Percentiles rank a stretch among this genome's conserved stretches.
Conservation (phyloP, 192 early-diverging fungal species). For the Mycoemilia scoparia region DNA sequence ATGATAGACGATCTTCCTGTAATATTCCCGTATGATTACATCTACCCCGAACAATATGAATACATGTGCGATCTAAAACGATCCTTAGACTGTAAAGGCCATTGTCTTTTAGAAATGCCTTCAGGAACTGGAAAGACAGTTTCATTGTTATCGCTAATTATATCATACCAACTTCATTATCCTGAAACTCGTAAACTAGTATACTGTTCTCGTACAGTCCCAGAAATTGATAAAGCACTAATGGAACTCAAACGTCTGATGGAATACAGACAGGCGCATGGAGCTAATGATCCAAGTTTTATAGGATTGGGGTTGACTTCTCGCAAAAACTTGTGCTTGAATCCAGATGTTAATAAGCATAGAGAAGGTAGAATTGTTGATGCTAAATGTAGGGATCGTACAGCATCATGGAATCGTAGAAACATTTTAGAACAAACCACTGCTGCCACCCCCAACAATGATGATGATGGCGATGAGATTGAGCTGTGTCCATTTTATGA, state of each 20-base stretch:
- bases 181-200: constrained; percentile 88
- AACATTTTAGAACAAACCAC: no score
- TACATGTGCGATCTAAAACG: constrained; percentile 95
- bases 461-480: constrained; percentile 16
- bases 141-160: constrained; percentile 82
- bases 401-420: constrained; percentile 88
- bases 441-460: constrained; percentile 23
- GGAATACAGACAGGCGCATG: constrained; percentile 54
- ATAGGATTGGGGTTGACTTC: constrained; percentile 84
- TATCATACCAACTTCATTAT: constrained; percentile 87
- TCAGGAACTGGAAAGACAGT: constrained; percentile 99
- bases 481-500: constrained; percentile 70
- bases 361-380: constrained; percentile 76
- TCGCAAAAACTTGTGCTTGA: constrained; percentile 86
- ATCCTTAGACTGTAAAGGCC: constrained; percentile 83
- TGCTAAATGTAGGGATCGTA: constrained; percentile 76
- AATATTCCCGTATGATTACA: constrained; percentile 96
- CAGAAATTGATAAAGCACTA: constrained; percentile 97
- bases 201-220: constrained; percentile 99
- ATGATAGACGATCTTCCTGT: constrained; percentile 55
- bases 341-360: constrained; percentile 75
- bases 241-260: constrained; percentile 87
- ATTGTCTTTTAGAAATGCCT: constrained; percentile 96
- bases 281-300: constrained; percentile 52
- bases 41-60: constrained; percentile 97